phyloP scores from a whole-genome alignment of 2,329 filamentous ascomycete species.

The Cercospora berteroae region DNA sequence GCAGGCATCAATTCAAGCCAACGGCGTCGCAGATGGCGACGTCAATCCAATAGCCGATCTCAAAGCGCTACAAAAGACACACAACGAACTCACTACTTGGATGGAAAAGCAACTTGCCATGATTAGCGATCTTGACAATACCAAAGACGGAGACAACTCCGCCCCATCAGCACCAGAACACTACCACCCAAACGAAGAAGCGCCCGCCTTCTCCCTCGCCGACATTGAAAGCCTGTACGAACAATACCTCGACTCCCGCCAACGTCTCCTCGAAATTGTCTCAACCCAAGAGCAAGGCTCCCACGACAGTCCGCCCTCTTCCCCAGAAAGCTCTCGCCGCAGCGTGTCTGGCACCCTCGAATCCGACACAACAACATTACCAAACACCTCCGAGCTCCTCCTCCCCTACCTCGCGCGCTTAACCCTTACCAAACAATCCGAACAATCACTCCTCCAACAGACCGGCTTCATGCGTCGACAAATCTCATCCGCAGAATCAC shows the following conservation, averaged over 20 bases:
- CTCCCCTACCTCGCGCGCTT: slow-evolving; percentile 32
- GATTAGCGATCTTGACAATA: slow-evolving; percentile 31
- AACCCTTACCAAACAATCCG: slow-evolving; percentile 22
- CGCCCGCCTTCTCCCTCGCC: slow-evolving; percentile 6
- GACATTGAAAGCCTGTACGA: slow-evolving; percentile 33
- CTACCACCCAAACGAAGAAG: not conserved
- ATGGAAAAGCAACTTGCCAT: slow-evolving; percentile 36
- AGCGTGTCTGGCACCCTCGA: slow-evolving; percentile 5
- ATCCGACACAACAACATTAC: slow-evolving; percentile 5
- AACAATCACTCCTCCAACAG: slow-evolving; percentile 32
- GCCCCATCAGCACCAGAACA: slow-evolving; percentile 2
- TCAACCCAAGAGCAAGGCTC: slow-evolving; percentile 13
- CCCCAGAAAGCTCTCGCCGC: slow-evolving; percentile 10
- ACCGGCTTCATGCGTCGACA: slow-evolving; percentile 31
- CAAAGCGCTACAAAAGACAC: slow-evolving; percentile 31
- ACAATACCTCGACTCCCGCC: slow-evolving; percentile 30
- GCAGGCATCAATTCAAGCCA: not conserved
- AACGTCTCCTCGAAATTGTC: slow-evolving; percentile 27
- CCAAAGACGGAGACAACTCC: slow-evolving; percentile 12
- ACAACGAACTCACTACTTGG: slow-evolving; percentile 36
- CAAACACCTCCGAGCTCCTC: slow-evolving; percentile 22
- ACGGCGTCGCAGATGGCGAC: slow-evolving; percentile 1
- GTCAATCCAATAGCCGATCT: slow-evolving; percentile 24
- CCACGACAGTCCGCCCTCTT: slow-evolving; percentile 11
- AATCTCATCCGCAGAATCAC: slow-evolving; percentile 27